Evolutionary conservation across 176 grass and related monocot species (phyloP), one percentile per base, ranked within the genome.

Genomic region (Poa pratensis): DNA sequence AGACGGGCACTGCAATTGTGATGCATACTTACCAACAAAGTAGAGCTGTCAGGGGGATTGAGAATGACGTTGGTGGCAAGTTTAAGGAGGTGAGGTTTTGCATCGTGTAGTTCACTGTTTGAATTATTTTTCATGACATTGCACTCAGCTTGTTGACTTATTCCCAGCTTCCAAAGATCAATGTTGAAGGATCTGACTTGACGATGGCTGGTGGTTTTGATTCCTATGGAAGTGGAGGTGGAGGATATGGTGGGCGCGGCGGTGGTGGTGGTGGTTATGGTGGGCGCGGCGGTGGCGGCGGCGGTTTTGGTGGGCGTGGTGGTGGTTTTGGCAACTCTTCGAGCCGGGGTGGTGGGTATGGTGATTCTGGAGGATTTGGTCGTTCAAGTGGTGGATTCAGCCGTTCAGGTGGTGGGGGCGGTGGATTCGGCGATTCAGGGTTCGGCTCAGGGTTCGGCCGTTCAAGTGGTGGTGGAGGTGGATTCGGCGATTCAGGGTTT

Each of bases 1-100:
- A 96, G 84, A 99, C 92, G 80, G 97, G 97, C 9, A 89, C 75
- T 84, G 94, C 94, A 53, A 94, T 99, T 84, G 81, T 83, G 53
- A 92, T 99, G 78, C 86, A 99, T 84, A 80, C 68, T 50, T 28
- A 90, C 73, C 71, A 88, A 12, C 86, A 99, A 87, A 92, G 51
- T 67, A 90, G 97, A 76, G 71, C 88, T 45, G 65, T 99, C 26
- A 86, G 82, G 68, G 72, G 78, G 17, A 75, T 99, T 80, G 97
- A 99, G 77, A 73, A 91, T 52, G 97, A 99, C 19, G 67, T 96
- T 80, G 94, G 94, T 27, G 77, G 58, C 89, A 92, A 85, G 46
- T 99, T 99, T 73, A 88, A 26, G 1, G 92, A 99, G 94, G 97
- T 92, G 89, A 76, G 59, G 2, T 76, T 76, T 88, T 88, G 26